Base-by-base conservation (phyloP, 208 protist species). In the Trypanosoma cruzi region DNA sequence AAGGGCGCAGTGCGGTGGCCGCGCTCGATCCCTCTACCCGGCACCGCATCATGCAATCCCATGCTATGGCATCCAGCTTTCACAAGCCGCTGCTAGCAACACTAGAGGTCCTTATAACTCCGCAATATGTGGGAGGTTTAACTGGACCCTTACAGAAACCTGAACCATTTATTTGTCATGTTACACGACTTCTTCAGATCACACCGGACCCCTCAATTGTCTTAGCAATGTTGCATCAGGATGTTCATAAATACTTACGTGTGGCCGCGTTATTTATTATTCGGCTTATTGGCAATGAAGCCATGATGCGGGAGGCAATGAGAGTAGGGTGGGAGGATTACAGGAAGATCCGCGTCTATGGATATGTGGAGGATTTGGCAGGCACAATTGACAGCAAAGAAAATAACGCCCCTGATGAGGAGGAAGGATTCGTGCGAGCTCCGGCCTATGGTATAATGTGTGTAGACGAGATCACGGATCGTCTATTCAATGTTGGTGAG, bases 231-330 rank as follows among this genome's bases (percentile, higher is more conserved):
- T 72, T 94, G n/a, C 64, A 64, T 20, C 89, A 94, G 52, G 84
- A 90, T 54, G 73, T 89, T 22, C 86, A 92, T 75, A 94, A 94
- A 69, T 94, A 92, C 66, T 49, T 94, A 46, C 80, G 86, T 20
- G 86, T 90, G 29, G 86, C 84, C 2, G 89, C 86, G 13, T 52
- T 92, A 5, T 75, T 94, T 52, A 7, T 92, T 8, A 84, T 92
- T 55, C 81, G 89, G 0, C 79, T 94, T 20, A 89, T 94, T 57
- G 89, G 89, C 0, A 79, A 82, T 46, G 61, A 40, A 2, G 58
- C 63, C 24, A 73, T 92, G 70, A 62, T 82, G 46, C 71, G 72
- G n/a, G 77, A 82, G 63, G 84, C 88, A 18, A 60, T 91, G 57
- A 49, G 55, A 4, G 58, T 88, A 24, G 82, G 83, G 16, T 90